Evolutionary conservation across 208 protist genomes (phyloP).

Genomic region (Leishmania gerbilli): DNA sequence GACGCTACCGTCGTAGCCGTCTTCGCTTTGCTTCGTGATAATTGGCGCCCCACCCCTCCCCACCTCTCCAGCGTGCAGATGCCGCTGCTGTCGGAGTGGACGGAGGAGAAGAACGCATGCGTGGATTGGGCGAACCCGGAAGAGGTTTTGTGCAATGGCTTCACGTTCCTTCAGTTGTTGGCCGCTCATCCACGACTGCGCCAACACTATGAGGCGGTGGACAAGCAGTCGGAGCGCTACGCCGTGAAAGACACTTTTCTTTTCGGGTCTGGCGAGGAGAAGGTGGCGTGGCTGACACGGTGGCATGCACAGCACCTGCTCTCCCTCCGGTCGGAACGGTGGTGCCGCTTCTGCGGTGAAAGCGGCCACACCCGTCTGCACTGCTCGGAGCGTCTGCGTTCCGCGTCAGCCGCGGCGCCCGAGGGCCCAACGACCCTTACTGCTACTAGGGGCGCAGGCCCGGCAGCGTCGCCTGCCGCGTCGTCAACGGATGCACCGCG

Average conservation of each 20-base stretch:
- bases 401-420: background rate
- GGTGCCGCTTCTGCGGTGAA: slow-evolving; percentile 70
- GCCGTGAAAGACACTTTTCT: slow-evolving; percentile 30
- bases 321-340: slow-evolving; percentile 43
- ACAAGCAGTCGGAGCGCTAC: slow-evolving; percentile 23
- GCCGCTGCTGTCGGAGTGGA: slow-evolving; percentile 56
- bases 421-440: background rate
- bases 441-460: background rate
- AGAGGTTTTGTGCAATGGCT: slow-evolving; percentile 71
- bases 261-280: slow-evolving; percentile 27
- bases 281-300: slow-evolving; percentile 29
- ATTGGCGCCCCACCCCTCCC: too few species aligned
- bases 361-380: slow-evolving; percentile 65
- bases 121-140: slow-evolving; percentile 72
- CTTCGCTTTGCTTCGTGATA: background rate
- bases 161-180: slow-evolving; percentile 79
- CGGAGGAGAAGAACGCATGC: slow-evolving; percentile 73
- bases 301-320: slow-evolving; percentile 56
- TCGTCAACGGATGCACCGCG: background rate
- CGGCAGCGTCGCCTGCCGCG: background rate
- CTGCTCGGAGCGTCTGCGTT: slow-evolving; percentile 30
- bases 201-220: slow-evolving; percentile 28
- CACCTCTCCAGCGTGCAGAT: slow-evolving; percentile 1
- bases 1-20: too few species aligned
- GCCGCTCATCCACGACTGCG: slow-evolving; percentile 55